phyloP scores from a whole-genome alignment of 169 alveolate genomes.

The Sarcocystis neurona region DNA sequence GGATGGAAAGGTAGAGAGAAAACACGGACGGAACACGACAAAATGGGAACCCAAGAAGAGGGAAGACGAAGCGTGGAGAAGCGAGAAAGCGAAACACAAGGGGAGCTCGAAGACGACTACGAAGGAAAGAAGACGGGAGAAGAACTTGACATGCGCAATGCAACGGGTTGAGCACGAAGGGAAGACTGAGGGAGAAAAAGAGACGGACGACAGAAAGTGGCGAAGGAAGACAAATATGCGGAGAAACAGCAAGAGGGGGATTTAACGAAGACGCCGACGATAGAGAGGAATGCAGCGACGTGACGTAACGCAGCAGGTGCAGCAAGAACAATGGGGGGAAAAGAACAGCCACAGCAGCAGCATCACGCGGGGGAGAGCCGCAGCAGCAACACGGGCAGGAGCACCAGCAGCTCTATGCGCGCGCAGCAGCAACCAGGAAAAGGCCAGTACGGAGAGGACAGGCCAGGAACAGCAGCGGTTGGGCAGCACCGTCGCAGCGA shows the following conservation, averaged over 20 bases:
- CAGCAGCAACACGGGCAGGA: no score
- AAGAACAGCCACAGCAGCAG: neutral
- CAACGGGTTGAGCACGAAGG: neutral
- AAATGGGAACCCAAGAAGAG: neutral
- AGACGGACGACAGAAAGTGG: neutral
- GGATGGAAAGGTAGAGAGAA: neutral
- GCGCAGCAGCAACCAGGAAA: neutral
- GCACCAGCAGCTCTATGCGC: neutral
- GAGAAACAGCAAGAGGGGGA: neutral
- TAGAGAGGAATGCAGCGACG: no score
- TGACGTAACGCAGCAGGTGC: no score
- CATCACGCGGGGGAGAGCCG: no score
- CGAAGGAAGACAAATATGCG: neutral
- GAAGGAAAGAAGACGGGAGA: neutral
- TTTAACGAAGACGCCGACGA: neutral
- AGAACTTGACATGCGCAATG: no score
- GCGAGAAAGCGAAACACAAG: neutral
- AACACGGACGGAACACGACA: neutral
- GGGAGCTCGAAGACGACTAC: neutral
- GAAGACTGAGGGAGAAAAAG: neutral
- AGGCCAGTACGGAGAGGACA: neutral
- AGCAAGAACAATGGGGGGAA: no score
- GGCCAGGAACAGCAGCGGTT: neutral
- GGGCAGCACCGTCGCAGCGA: no score
- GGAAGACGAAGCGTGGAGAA: neutral